phyloP scores from a whole-genome alignment of 148 eudicot species.

The Heliosperma pusillum region DNA sequence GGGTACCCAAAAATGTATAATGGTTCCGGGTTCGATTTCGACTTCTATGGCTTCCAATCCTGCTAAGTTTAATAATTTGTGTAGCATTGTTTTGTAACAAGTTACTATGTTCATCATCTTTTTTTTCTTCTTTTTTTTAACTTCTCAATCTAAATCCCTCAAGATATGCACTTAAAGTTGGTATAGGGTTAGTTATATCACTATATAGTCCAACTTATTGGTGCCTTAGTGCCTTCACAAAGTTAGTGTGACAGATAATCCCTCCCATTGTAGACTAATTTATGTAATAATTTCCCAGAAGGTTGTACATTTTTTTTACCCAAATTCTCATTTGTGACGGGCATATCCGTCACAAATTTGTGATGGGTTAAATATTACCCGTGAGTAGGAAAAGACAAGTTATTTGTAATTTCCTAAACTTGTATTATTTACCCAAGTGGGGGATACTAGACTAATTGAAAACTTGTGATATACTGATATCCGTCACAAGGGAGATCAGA shows the following conservation, averaged over 20 bases:
- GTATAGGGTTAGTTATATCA: not conserved
- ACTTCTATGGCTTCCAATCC: constrained; percentile 33
- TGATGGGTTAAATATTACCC: too few species aligned
- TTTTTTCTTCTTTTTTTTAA: not conserved
- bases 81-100: constrained; percentile 21
- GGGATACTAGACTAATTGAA: too few species aligned
- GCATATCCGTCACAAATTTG: too few species aligned
- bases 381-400: too few species aligned
- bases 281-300: too few species aligned
- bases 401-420: too few species aligned
- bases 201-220: not conserved
- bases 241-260: constrained; percentile 1
- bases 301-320: too few species aligned
- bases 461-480: too few species aligned
- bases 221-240: not conserved
- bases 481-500: too few species aligned
- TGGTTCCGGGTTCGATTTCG: constrained; percentile 42
- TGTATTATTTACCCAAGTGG: too few species aligned
- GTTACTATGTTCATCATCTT: constrained; percentile 35
- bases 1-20: constrained; percentile 41
- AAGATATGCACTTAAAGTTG: not conserved
- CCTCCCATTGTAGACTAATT: not conserved
- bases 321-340: too few species aligned
- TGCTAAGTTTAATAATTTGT: constrained; percentile 25
- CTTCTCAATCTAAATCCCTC: not conserved